A percentile compares a stretch with the other conserved stretches of the same genome.
These are phyloP conservation scores for Solanum medicagineum DNA, from an alignment of 257 asterid genomes.

Conservation along the genomic window DNA sequence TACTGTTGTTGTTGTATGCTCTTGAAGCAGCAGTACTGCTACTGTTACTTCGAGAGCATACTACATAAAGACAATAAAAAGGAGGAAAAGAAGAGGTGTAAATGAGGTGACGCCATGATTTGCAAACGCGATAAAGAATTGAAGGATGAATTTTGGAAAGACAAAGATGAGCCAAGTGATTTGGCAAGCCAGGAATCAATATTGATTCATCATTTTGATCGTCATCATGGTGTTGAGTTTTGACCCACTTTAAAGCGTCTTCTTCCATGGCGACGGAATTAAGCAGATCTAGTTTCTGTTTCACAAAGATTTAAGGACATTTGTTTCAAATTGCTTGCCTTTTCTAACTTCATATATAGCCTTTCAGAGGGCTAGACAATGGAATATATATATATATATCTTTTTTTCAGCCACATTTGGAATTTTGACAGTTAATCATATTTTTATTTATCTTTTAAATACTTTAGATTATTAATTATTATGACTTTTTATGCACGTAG, in stretches of 20 bases:
- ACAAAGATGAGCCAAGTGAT: conserved; percentile 50
- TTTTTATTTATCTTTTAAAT: too few relatives aligned
- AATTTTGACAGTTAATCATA: neutral
- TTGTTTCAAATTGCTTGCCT: neutral
- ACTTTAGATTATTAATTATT: too few relatives aligned
- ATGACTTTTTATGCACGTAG: too few relatives aligned
- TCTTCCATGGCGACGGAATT: neutral
- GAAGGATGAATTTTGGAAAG: conserved; percentile 40
- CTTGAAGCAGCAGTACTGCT: neutral
- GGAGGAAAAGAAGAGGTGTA: conserved; percentile 52
- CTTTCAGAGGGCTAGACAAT: neutral
- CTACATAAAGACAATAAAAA: conserved; percentile 38
- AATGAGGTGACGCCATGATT: conserved; percentile 57
- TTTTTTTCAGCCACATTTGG: too few relatives aligned
- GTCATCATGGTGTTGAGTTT: neutral
- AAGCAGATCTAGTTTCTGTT: too few relatives aligned
- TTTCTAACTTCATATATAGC: neutral
- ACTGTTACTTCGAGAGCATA: conserved; percentile 11
- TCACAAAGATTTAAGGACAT: neutral
- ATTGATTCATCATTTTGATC: neutral
- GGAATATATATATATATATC: neutral
- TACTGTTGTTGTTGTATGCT: neutral
- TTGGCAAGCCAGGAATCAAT: conserved; percentile 54
- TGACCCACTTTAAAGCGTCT: neutral
- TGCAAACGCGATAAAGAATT: conserved; percentile 35